Percentiles rank a stretch among this genome's conserved stretches.
phyloP scores from a whole-genome alignment of 2,329 filamentous ascomycete species.

The Fusarium duplospermum region DNA sequence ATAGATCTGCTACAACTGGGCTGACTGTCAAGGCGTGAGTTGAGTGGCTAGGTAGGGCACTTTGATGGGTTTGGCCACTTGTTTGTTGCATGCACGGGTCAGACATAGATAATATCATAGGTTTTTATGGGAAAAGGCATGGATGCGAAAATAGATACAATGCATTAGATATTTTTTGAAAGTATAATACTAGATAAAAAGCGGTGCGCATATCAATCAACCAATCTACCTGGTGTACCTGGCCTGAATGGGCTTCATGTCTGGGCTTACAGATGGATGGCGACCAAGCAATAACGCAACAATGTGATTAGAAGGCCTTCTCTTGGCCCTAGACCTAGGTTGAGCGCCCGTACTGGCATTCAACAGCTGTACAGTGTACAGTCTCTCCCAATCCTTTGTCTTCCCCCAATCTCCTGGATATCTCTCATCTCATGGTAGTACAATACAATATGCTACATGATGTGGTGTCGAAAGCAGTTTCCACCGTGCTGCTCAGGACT shows the following conservation, averaged over 20 bases:
- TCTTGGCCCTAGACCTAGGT: neutral
- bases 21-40: slow-evolving; percentile 46
- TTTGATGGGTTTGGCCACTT: neutral
- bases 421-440: slow-evolving; percentile 28
- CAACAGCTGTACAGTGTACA: slow-evolving; percentile 12
- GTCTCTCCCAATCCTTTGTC: neutral
- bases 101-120: neutral
- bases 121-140: neutral
- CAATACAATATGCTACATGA: slow-evolving; percentile 37
- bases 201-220: neutral
- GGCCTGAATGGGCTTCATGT: neutral
- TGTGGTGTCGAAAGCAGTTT: slow-evolving; percentile 13
- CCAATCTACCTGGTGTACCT: neutral
- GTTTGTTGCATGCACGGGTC: neutral
- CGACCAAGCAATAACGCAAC: neutral
- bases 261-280: neutral
- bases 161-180: neutral
- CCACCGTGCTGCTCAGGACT: slow-evolving; percentile 9
- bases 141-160: neutral
- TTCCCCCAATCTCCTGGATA: slow-evolving; percentile 22
- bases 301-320: neutral
- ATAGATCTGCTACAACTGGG: slow-evolving; percentile 42
- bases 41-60: slow-evolving; percentile 1
- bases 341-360: neutral
- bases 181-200: slow-evolving; percentile 1